A percentile compares a stretch with the other conserved stretches of the same genome.
Evolutionary conservation across 345 rosid genomes (phyloP).

Genomic region (Eucalyptus shirleyi): DNA sequence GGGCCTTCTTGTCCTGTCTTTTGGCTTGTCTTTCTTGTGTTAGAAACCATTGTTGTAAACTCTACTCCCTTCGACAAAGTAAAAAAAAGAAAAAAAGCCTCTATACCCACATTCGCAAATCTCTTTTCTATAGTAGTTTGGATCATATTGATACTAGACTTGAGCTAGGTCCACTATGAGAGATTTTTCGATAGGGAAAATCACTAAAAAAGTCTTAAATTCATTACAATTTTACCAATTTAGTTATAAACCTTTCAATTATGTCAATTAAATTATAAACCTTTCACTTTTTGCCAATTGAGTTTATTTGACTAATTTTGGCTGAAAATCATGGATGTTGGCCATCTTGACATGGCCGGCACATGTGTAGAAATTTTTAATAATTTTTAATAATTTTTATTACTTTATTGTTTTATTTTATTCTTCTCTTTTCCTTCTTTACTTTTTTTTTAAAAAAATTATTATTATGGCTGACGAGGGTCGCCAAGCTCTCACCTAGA

Average conservation of each 20-base stretch:
- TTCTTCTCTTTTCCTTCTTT: neutral
- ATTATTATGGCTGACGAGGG: fast-evolving
- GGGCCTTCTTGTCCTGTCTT: neutral
- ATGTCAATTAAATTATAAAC: no score
- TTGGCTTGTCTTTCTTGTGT: neutral
- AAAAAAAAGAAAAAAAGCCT: neutral
- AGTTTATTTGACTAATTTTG: no score
- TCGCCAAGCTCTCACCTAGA: fast-evolving
- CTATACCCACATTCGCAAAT: neutral
- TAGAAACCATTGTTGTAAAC: neutral
- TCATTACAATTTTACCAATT: no score
- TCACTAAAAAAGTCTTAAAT: fast-evolving
- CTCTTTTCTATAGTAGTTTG: neutral
- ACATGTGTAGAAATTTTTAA: neutral
- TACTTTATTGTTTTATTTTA: no score
- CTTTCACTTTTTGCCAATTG: no score
- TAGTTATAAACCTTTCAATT: fast-evolving
- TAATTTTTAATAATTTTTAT: no score
- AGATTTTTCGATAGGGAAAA: neutral
- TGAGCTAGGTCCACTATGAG: neutral
- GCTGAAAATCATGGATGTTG: fast-evolving
- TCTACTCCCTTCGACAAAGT: neutral
- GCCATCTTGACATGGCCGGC: fast-evolving
- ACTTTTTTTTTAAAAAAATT: no score
- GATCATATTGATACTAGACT: neutral